Evolutionary conservation across 495 filamentous ascomycete genomes (phyloP), one percentile per base, ranked within the genome.

Genomic region (Cercophora sp.): DNA sequence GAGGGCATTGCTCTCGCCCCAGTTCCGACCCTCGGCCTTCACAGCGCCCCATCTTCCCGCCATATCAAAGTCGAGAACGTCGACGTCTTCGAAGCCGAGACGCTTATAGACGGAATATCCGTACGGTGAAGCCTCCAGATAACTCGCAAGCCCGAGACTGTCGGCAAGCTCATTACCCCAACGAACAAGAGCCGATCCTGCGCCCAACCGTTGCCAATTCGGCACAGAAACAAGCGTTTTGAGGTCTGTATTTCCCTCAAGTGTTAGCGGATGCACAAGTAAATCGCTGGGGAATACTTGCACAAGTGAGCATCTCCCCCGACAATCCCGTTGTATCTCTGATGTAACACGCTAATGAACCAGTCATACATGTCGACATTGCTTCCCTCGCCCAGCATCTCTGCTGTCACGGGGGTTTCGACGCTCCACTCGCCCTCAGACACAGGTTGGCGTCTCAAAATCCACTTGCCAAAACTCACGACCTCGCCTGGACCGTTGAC

Each of bases 361-460:
- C 22, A 46, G 24, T 65, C 46, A 29, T 57, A 46, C 1, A 66
- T 56, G 0, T 31, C 46, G 8, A 59, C 13, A 34, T 62, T 32
- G 35, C 26, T 23, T n/a, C 48, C 63, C 19, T 64, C 45, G 16
- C 65, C 63, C 32, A 61, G 51, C 35, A n/a, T 32, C 41, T 66
- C 63, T 11, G 20, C n/a, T 23, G 61, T 58, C 10, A n/a, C 31
- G 34, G 31, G 48, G 2, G 26, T 4, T 1, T 51, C 34, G 4
- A 24, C 42, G 16, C 60, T 63, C 66, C 66, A 68, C 49, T 63
- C 56, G 13, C 57, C 59, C 35, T 66, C 61, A 5, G 57, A 6
- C 6, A 55, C 56, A 16, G 51, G 55, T 10, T 59, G 37, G 2
- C 48, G 55, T 13, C 51, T 35, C 10, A 66, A 44, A 10, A 16